Evolutionary conservation across 1,284 basidiomycete genomes (phyloP).

Genomic region (Amylostereum areolatum): DNA sequence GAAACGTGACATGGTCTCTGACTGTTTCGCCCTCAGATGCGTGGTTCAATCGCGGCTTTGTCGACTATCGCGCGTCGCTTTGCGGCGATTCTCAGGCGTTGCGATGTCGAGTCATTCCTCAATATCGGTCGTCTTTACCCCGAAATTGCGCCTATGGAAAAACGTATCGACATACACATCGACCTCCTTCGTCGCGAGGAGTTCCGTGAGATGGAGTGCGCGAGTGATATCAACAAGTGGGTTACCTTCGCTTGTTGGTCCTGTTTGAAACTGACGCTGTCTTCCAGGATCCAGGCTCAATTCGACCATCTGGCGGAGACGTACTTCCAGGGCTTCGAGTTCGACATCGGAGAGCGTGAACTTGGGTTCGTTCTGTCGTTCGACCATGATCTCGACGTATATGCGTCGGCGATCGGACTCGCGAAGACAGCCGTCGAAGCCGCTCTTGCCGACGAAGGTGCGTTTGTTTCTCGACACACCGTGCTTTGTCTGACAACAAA

Average conservation of each 20-base stretch:
- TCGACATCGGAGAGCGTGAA: conserved; percentile 84
- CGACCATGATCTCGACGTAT: conserved; percentile 88
- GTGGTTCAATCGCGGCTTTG: conserved; percentile 74
- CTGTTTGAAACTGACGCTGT: not conserved
- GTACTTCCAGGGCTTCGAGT: conserved; percentile 76
- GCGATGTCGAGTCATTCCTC: conserved; percentile 79
- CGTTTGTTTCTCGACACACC: conserved; percentile 12
- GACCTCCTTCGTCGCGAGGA: conserved; percentile 80
- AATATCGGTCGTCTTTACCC: conserved; percentile 78
- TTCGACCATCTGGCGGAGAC: conserved; percentile 88
- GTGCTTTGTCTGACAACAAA: not conserved
- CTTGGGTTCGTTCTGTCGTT: conserved; percentile 76
- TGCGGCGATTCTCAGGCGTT: conserved; percentile 71
- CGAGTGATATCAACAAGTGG: conserved; percentile 81
- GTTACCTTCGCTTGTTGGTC: conserved; percentile 18
- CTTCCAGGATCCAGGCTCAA: conserved; percentile 74
- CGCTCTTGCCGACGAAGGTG: conserved; percentile 74
- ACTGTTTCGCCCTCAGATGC: conserved; percentile 46
- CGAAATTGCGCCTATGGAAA: conserved; percentile 86
- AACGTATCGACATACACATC: conserved; percentile 87
- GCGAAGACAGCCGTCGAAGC: conserved; percentile 78
- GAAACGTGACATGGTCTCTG: not conserved
- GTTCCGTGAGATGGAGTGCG: conserved; percentile 90
- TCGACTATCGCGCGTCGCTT: conserved; percentile 85
- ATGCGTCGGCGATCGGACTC: conserved; percentile 83